A percentile compares a stretch with the other conserved stretches of the same genome.
These are phyloP conservation scores for Hortiboletus rubellus DNA, from an alignment of 1,284 basidiomycete genomes.

Conservation along the genomic window DNA sequence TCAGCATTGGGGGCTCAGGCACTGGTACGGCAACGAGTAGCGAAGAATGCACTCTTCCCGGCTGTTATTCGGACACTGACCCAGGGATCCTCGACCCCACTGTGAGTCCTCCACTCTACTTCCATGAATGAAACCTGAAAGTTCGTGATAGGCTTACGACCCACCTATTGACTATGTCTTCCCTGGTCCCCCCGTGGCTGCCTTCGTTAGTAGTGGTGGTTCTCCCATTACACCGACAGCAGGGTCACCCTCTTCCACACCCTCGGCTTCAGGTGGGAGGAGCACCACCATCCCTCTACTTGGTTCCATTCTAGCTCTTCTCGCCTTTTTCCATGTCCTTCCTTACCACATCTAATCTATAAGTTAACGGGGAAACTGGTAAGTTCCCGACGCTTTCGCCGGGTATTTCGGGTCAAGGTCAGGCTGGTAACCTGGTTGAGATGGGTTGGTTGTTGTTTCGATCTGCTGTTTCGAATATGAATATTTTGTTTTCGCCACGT, in stretches of 20 bases:
- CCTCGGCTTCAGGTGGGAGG: constrained; percentile 20
- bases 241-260: constrained; percentile 14
- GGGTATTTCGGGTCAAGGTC: too few relatives aligned
- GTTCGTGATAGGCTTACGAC: constrained; percentile 36
- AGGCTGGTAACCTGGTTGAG: too few relatives aligned
- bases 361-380: too few relatives aligned
- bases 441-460: too few relatives aligned
- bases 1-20: constrained; percentile 54
- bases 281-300: neutral
- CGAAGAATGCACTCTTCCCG: constrained; percentile 60
- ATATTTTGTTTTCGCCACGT: too few relatives aligned
- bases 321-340: neutral
- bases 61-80: constrained; percentile 60
- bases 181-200: constrained; percentile 41
- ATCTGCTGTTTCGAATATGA: too few relatives aligned
- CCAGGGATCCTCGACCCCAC: constrained; percentile 56
- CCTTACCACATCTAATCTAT: constrained; percentile 14
- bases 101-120: constrained; percentile 31
- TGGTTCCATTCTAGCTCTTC: neutral
- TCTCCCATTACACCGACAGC: constrained; percentile 19
- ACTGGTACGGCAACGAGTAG: constrained; percentile 42
- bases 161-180: constrained; percentile 34
- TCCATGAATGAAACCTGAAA: constrained; percentile 5
- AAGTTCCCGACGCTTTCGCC: too few relatives aligned
- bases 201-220: constrained; percentile 24